These are phyloP conservation scores for Dactylellina leptospora DNA, from an alignment of 2,329 filamentous ascomycete genomes.

Conservation along the genomic window DNA sequence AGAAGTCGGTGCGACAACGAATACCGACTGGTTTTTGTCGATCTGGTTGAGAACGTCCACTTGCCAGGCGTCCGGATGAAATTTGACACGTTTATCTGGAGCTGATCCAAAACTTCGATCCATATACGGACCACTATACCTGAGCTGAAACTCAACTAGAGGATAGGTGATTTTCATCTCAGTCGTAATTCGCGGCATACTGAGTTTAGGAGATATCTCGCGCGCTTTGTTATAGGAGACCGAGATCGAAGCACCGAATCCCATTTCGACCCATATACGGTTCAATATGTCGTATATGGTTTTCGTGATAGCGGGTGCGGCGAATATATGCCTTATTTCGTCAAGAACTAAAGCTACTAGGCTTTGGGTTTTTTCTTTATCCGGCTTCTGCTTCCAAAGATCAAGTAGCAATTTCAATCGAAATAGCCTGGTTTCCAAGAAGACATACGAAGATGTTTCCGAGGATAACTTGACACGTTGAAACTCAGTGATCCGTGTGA, in stretches of 20 bases:
- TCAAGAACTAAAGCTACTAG: constrained; percentile 30
- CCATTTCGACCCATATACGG: constrained; percentile 54
- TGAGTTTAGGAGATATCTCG: constrained; percentile 36
- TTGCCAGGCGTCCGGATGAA: constrained; percentile 81
- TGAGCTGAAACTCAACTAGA: constrained; percentile 71
- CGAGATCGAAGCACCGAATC: constrained; percentile 42
- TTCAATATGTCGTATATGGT: constrained; percentile 39
- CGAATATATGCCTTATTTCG: constrained; percentile 27
- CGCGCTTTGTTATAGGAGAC: constrained; percentile 2
- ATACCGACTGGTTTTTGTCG: constrained; percentile 73
- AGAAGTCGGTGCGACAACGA: constrained; percentile 80
- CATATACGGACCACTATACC: constrained; percentile 76
- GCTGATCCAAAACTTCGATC: constrained; percentile 76
- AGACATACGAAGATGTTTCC: constrained; percentile 22
- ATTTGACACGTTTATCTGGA: constrained; percentile 74
- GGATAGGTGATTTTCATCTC: constrained; percentile 60
- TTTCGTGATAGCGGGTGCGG: constrained; percentile 51
- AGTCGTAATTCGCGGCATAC: constrained; percentile 42
- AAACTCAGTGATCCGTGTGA: constrained; percentile 28
- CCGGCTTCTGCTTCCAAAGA: constrained; percentile 18
- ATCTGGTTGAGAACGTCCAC: constrained; percentile 76
- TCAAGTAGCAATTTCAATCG: constrained; percentile 28
- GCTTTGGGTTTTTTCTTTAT: constrained; percentile 30
- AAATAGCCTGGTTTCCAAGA: constrained; percentile 31
- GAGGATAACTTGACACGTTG: constrained; percentile 22